Percentiles rank a stretch among this genome's conserved stretches.
Evolutionary conservation across 2,329 filamentous ascomycete species (phyloP).

Genomic region (Trichoderma sp.): DNA sequence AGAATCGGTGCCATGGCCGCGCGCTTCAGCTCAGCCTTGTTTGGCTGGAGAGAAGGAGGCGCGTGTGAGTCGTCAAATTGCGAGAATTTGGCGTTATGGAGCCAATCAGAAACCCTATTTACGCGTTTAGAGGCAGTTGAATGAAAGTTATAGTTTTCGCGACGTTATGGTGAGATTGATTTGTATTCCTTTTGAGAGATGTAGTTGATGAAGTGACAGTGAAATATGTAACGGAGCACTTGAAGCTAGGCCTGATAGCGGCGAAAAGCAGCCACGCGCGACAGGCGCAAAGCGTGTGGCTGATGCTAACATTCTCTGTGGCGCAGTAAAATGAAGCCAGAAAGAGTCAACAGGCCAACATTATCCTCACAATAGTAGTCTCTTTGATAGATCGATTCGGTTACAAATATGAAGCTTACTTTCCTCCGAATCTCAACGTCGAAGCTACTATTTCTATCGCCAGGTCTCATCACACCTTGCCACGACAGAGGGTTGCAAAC

Average conservation of each 20-base stretch:
- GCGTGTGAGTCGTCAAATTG: background rate
- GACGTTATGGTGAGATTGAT: background rate
- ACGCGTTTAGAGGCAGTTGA: background rate
- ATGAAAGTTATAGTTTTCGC: background rate
- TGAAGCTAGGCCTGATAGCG: constrained; percentile 13
- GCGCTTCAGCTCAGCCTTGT: background rate
- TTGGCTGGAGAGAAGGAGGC: background rate
- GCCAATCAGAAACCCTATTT: background rate
- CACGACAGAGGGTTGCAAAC: background rate
- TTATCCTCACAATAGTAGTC: background rate
- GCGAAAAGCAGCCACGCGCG: constrained; percentile 12
- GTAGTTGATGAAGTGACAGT: background rate
- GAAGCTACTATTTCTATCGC: background rate
- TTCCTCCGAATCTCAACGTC: background rate
- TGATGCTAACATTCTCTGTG: background rate
- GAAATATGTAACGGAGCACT: background rate
- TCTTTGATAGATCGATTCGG: background rate
- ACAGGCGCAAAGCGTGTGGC: constrained; percentile 2
- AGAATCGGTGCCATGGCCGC: constrained; percentile 48
- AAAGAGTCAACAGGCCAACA: background rate
- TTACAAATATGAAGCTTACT: background rate
- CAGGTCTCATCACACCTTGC: background rate
- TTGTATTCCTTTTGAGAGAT: background rate
- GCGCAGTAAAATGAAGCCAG: background rate
- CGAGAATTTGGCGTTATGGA: background rate